Base-by-base conservation (phyloP, 345 rosid species). In the Fremontodendron californicum region DNA sequence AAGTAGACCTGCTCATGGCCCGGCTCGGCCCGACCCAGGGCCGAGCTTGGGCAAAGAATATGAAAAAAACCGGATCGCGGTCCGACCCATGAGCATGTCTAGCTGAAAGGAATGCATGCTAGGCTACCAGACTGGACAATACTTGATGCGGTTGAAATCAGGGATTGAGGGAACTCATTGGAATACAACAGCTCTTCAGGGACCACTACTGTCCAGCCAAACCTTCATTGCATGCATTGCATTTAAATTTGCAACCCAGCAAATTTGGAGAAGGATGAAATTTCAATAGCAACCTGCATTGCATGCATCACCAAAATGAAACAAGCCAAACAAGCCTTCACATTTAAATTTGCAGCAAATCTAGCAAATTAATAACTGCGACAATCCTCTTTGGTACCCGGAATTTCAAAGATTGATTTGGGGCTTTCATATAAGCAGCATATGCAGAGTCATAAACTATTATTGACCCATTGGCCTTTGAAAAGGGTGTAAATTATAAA, bases 171-270 rank as follows among this genome's bases (percentile, higher is more conserved):
- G 78, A 85, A 88, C 4, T 91, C 96, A 73, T 85, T 88, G 7
- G 96, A 87, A 74, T 81, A 94, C 6, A 72, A 45, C 10, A 94
- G 92, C 79, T 92, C 93, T 78, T 90, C 83, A 11, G 97, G 96
- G 48, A n/a, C n/a, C n/a, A 94, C 90, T 46, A 92, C 88, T 6
- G 94, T 87, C 98, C 97, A 94, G 66, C 98, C 98, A 42, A 92
- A 94, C 4, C 98, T n/a, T n/a, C n/a, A n/a, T n/a, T n/a, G n/a
- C n/a, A n/a, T n/a, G n/a, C n/a, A n/a, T n/a, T n/a, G n/a, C n/a
- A n/a, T n/a, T n/a, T n/a, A n/a, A n/a, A n/a, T n/a, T n/a, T n/a
- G 85, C 40, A 94, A 94, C 6, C 97, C 98, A 45, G 94, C 94
- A 75, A 88, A 89, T 74, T 94, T 94, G 62, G 96, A 90, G 82